These are phyloP conservation scores for Fagus crenata DNA, from an alignment of 306 rosid genomes.

Conservation along the genomic window DNA sequence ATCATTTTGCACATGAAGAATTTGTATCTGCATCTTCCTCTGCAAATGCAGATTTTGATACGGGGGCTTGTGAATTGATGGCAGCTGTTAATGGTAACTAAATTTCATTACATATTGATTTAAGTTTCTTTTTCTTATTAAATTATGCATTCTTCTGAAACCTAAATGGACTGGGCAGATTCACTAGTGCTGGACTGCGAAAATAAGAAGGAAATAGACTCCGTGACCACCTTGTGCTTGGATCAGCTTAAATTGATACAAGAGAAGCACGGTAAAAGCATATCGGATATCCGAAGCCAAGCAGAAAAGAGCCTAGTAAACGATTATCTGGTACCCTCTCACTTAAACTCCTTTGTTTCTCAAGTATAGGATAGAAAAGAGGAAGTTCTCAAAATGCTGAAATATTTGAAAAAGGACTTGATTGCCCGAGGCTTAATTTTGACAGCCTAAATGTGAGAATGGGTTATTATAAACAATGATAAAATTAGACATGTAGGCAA, in stretches of 20 bases:
- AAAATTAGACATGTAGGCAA: too few species aligned
- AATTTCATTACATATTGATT: conserved; percentile 7
- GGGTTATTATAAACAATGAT: too few species aligned
- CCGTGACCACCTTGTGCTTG: conserved; percentile 45
- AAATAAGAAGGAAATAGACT: conserved; percentile 67
- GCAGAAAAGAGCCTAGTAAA: conserved; percentile 63
- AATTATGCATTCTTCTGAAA: not conserved
- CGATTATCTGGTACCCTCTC: conserved; percentile 60
- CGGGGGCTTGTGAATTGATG: conserved; percentile 44
- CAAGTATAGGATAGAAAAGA: not conserved
- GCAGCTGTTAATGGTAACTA: conserved; percentile 66
- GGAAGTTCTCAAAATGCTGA: not conserved
- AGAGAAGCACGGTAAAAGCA: conserved; percentile 52
- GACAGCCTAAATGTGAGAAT: too few species aligned
- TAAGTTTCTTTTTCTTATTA: not conserved
- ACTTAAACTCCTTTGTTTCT: conserved; percentile 4
- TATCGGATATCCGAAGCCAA: conserved; percentile 53
- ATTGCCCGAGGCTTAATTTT: not conserved
- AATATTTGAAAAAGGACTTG: not conserved
- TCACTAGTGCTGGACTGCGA: conserved; percentile 57
- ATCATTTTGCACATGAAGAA: conserved; percentile 48
- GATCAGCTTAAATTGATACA: conserved; percentile 55
- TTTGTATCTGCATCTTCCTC: conserved; percentile 47
- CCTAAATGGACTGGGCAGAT: conserved; percentile 44
- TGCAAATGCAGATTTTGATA: conserved; percentile 48